A percentile compares a stretch with the other conserved stretches of the same genome.
phyloP scores from a whole-genome alignment of 768 basidiomycete genomes.

The Termitomyces sp. region DNA sequence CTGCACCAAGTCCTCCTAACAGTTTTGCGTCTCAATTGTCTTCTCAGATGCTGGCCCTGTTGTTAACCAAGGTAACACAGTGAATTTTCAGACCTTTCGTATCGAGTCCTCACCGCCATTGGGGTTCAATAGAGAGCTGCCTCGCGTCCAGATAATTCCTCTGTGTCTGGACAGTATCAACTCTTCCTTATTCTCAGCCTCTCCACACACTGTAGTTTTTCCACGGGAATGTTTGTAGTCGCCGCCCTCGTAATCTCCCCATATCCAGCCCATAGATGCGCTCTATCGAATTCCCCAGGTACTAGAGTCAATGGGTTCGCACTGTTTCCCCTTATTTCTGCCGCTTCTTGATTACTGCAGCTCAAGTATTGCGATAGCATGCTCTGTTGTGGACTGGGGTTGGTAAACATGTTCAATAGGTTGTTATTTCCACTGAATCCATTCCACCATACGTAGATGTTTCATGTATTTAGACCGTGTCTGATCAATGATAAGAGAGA shows the following conservation, averaged over 20 bases:
- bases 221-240: not conserved
- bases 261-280: not conserved
- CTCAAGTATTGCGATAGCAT: too few relatives aligned
- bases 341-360: not conserved
- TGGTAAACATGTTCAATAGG: not conserved
- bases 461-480: not conserved
- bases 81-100: not conserved
- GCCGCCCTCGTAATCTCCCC: not conserved
- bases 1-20: not conserved
- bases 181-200: not conserved
- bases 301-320: not conserved
- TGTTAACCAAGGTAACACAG: not conserved
- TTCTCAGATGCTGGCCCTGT: not conserved
- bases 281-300: not conserved
- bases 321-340: not conserved
- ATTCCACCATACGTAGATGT: not conserved
- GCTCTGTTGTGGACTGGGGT: not conserved
- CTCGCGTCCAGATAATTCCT: not conserved
- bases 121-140: too few relatives aligned
- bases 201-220: not conserved
- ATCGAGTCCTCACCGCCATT: not conserved
- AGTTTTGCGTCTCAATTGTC: not conserved
- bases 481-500: not conserved
- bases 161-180: not conserved
- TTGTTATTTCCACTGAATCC: not conserved